Base-by-base conservation (phyloP, 192 early-diverging fungal genomes). In the Backusella australiensis region DNA sequence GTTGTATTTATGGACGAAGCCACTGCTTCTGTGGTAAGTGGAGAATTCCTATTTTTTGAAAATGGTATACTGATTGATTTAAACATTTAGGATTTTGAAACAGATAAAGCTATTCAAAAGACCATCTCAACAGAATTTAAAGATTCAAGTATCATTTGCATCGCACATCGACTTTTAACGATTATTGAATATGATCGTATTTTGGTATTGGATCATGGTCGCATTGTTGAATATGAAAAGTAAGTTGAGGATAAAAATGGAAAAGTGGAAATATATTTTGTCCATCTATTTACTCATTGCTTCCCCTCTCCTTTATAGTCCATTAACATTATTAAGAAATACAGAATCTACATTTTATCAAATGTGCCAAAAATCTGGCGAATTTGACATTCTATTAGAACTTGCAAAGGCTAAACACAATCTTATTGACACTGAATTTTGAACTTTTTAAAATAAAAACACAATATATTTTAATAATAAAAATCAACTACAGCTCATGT, bases 1-100 rank as follows among this genome's bases (percentile, higher is more conserved):
- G 71, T 95, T 21, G 90, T 96, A 42, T 85, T 96, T 34, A 86
- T 96, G 86, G 94, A 96, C 76, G 95, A 96, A 79, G 96, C 96
- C 1, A 98, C 97, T 0, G 96, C 96, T 8, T 90, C 89, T 1
- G 93, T 98, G 9, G 38, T 39, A 39, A 39, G 38, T 39, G 11
- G 11, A 39, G 38, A 39, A 39, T 39, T 2, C 38, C 11, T 38
- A 1, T 39, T 39, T 39, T 36, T 36, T 36, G 8, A 39, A 39
- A 39, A 39, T 39, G 1, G 0, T 3, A 39, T 39, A 12, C 38
- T 39, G 11, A 39, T 39, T 39, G 38, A 39, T 39, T 39, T 39
- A 39, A 39, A 39, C 38, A 39, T 39, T 39, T 39, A 39, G 2
- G 96, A 98, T 75, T 90, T 90, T 76, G 88, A 90, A 34, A 96